Evolutionary conservation across 331 rosid species (phyloP), one percentile per base, ranked within the genome.

Genomic region (Stylosanthes scabra): DNA sequence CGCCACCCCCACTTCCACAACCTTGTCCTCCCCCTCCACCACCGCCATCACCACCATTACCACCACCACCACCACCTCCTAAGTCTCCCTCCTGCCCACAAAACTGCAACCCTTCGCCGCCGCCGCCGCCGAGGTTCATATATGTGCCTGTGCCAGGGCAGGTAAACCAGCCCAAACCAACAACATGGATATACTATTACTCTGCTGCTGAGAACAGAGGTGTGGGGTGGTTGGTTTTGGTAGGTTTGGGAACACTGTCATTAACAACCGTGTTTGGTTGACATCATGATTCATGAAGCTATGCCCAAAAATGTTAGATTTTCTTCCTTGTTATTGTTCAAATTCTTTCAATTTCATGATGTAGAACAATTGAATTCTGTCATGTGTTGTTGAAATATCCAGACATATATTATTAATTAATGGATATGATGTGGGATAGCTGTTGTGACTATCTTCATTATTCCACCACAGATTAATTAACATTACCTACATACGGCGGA

Each of bases 131-230:
- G 4, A 80, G 88, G 55, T 83, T 83, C 78, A 47, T 75, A 51
- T 86, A 86, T 69, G 87, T 86, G 47, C 81, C 90, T n/a, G 81
- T 60, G 60, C 86, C 87, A 1, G 82, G 82, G 58, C 25, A 72
- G 37, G 71, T 68, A 37, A 67, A 44, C 58, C 79, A 69, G 50
- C 65, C 81, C 37, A 81, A 75, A 63, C 81, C 84, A 64, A 56
- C 65, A 11, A 65, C 71, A 6, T 81, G 81, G 84, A 56, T 75
- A 47, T 80, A 60, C 20, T 81, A 78, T 42, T 74, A 78, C 76
- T 57, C 80, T 45, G 83, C 13, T 77, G 75, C 83, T 41, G 55
- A 46, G 59, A 77, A 40, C 62, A 80, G 61, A 77, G 70, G 1
- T 15, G 78, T 59, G 56, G 74, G 51, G 16, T 52, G 77, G 11